These are phyloP conservation scores for Cronartium ribicola DNA, from an alignment of 1,284 basidiomycete species.

Conservation along the genomic window DNA sequence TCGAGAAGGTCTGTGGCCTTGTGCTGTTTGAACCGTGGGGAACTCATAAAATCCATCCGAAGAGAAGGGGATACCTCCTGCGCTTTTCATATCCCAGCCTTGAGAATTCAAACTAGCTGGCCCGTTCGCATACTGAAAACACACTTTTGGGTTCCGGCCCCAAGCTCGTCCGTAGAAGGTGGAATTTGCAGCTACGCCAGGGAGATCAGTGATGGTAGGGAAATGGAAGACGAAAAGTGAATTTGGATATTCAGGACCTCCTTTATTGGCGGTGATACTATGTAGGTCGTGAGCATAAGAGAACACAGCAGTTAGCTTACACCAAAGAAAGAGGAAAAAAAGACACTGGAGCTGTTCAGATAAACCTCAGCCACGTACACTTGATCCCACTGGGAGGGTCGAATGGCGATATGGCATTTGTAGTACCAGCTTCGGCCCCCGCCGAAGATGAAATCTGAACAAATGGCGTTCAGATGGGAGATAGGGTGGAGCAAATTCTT, in stretches of 20 bases:
- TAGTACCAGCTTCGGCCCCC: constrained; percentile 14
- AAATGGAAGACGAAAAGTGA: background rate
- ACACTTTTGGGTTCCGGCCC: background rate
- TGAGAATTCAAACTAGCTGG: background rate
- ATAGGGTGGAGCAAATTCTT: background rate
- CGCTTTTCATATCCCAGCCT: background rate
- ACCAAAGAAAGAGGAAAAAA: background rate
- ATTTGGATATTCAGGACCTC: background rate
- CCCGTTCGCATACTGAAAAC: background rate
- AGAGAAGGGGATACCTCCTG: background rate
- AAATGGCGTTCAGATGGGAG: background rate
- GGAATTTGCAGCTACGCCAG: background rate
- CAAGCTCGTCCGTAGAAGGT: constrained; percentile 7
- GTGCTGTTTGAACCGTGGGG: background rate
- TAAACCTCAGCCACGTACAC: background rate
- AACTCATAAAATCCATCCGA: background rate
- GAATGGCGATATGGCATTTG: constrained; percentile 10
- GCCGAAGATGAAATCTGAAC: constrained; percentile 37
- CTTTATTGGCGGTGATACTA: background rate
- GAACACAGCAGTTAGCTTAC: background rate
- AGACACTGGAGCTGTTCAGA: background rate
- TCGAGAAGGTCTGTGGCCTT: background rate
- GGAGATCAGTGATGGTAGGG: background rate
- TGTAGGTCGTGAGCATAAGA: background rate
- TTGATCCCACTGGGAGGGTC: background rate